Conservation (phyloP, 148 eudicot species). For the Vaccinium vitisidaea region DNA sequence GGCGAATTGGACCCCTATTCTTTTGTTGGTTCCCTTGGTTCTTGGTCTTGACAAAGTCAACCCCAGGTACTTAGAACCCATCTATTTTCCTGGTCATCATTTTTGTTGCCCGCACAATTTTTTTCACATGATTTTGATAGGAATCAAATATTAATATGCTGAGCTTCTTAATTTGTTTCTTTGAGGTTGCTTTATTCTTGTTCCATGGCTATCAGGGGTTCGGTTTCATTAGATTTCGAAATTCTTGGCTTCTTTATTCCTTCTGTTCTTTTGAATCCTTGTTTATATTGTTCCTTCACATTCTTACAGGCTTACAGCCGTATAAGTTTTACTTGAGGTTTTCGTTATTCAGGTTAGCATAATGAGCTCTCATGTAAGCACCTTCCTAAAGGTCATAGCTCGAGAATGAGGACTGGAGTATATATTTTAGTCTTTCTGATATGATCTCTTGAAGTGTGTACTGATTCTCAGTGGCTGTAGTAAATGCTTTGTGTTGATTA, state of each 20-base stretch:
- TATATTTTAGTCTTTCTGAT: background rate
- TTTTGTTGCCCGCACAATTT: background rate
- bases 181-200: slow-evolving; percentile 4
- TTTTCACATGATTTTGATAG: background rate
- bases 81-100: background rate
- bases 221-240: background rate
- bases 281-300: background rate
- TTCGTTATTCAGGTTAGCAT: background rate
- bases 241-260: background rate
- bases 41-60: slow-evolving; percentile 94
- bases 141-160: background rate
- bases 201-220: background rate
- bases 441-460: background rate
- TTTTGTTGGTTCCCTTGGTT: slow-evolving; percentile 91
- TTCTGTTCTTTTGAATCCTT: background rate
- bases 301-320: background rate
- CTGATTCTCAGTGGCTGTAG: background rate
- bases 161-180: background rate
- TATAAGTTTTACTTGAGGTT: background rate
- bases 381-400: background rate
- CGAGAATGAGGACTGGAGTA: background rate
- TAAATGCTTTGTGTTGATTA: background rate
- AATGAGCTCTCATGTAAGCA: background rate
- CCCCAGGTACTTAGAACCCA: slow-evolving; percentile 58
- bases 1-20: slow-evolving; percentile 68